Conservation (phyloP, 73 alveolate genomes). For the Symbiodinium pilosum region DNA sequence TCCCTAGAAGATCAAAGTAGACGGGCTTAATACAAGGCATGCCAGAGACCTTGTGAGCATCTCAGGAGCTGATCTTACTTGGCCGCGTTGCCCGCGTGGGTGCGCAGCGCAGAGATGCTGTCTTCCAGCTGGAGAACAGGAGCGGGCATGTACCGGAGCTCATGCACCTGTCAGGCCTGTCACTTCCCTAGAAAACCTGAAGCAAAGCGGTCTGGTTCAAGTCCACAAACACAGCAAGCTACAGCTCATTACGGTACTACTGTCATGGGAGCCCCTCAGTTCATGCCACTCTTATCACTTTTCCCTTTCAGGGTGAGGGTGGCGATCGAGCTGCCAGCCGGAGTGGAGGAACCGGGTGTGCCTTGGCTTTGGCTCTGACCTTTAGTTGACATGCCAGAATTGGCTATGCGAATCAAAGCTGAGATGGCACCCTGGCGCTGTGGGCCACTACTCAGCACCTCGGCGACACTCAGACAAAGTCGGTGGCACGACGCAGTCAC, state of each 20-base stretch:
- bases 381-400: background rate
- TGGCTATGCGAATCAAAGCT: no score
- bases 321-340: conserved; percentile 75
- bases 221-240: no score
- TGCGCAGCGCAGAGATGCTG: background rate
- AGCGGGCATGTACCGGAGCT: background rate
- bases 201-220: no score
- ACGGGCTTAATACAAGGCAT: background rate
- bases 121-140: conserved; percentile 40
- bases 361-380: background rate
- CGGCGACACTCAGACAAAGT: background rate
- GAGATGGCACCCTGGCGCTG: conserved; percentile 15
- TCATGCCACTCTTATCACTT: background rate
- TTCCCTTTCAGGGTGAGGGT: conserved; percentile 27
- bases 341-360: conserved; percentile 21
- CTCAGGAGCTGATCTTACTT: conserved; percentile 20
- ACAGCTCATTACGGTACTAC: no score
- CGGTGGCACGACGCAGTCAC: background rate
- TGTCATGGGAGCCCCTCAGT: background rate
- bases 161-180: no score
- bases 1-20: background rate
- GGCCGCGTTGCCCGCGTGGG: conserved; percentile 41
- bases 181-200: no score
- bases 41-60: no score
- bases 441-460: background rate